Evolutionary conservation across 208 protist species (phyloP), one percentile per base, ranked within the genome.

Genomic region (Acanthamoeba sp.): DNA sequence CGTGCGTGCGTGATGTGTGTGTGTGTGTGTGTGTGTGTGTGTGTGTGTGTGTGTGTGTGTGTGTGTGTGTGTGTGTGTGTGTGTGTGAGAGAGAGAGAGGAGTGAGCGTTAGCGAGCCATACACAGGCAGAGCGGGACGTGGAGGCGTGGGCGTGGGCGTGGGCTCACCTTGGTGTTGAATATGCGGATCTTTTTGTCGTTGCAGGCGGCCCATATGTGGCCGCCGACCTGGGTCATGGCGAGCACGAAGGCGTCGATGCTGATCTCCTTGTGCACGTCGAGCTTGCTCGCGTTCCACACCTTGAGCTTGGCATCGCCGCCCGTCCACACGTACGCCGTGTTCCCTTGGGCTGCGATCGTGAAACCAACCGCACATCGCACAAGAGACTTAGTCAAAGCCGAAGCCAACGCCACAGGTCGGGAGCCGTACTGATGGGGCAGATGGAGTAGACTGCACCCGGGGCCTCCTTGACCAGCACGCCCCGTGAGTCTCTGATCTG

Each of bases 111-210:
- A 50, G 45, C 4, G 0, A 7, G 4, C n/a, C n/a, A n/a, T n/a
- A n/a, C n/a, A n/a, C n/a, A 16, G 45, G 2, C 10, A 50, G 45
- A 16, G 45, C 45, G 12, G 18, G 45, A 50, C 10, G 6, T 7
- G 45, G 45, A 50, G 45, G 18, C 18, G 45, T 1, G 45, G 45
- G 45, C 45, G 18, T 50, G 48, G 16, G 48, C 10, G 10, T 55
- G 48, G 7, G 38, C 71, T 7, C 20, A 64, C 82, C 82, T 76
- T 76, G 34, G 57, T 55, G 50, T 88, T 66, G 42, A 40, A 92
- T 29, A 92, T n/a, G 42, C 87, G 34, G 10, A 92, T 76, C 87
- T 92, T 92, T 32, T 76, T 69, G 87, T 92, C 57, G 42, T 42
- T 92, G 87, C 87, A 92, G 1, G 57, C 57, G 36, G 57, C 50